phyloP scores from a whole-genome alignment of 768 basidiomycete genomes.

The Favolaschia claudopus region DNA sequence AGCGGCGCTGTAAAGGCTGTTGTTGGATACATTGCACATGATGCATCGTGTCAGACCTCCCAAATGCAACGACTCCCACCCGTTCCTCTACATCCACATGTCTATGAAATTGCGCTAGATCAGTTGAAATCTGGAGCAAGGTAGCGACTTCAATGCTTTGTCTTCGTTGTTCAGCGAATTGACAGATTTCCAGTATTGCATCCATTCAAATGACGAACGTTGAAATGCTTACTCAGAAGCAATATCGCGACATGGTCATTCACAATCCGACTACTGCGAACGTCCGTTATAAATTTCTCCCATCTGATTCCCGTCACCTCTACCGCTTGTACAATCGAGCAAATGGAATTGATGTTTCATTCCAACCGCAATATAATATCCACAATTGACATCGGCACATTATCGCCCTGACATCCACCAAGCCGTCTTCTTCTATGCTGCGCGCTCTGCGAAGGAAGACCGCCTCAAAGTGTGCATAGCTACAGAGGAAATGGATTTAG shows the following conservation, averaged over 20 bases:
- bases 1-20: slow-evolving; percentile 29
- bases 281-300: slow-evolving; percentile 26
- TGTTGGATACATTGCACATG: slow-evolving; percentile 36
- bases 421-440: slow-evolving; percentile 37
- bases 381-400: not conserved
- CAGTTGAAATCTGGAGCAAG: slow-evolving; percentile 28
- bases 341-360: slow-evolving; percentile 14
- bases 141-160: no score
- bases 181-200: not conserved
- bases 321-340: slow-evolving; percentile 29
- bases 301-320: slow-evolving; percentile 27
- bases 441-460: slow-evolving; percentile 27
- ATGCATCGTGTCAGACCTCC: slow-evolving; percentile 32
- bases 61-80: slow-evolving; percentile 28
- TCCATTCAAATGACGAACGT: not conserved
- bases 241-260: slow-evolving; percentile 5
- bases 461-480: slow-evolving; percentile 41
- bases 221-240: not conserved
- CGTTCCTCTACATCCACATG: slow-evolving; percentile 42
- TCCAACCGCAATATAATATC: slow-evolving; percentile 21
- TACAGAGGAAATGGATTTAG: slow-evolving; percentile 34
- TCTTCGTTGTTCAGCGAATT: no score
- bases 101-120: slow-evolving; percentile 32
- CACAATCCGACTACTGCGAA: slow-evolving; percentile 10
- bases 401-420: not conserved